Conservation (phyloP, 495 filamentous ascomycete genomes). For the Lineolata rhizophorae region DNA sequence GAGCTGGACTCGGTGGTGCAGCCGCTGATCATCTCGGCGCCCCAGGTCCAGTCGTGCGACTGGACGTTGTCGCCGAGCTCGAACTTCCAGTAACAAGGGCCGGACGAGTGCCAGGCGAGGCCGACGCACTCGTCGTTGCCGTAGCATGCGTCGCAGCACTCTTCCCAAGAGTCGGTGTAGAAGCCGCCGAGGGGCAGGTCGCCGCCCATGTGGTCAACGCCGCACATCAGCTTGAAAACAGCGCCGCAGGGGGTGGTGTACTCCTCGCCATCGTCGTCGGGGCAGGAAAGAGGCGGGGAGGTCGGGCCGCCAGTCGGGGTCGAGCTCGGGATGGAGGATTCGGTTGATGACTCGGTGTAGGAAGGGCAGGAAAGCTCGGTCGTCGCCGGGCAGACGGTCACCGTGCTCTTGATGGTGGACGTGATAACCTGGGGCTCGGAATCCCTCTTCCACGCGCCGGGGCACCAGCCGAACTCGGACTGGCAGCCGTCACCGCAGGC, state of each 20-base stretch:
- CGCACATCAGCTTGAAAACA: conserved; percentile 3
- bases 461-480: conserved; percentile 4
- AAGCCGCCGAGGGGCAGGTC: conserved; percentile 4
- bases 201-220: conserved; percentile 2
- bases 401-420: conserved; percentile 3
- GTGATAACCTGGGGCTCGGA: conserved; percentile 1
- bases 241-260: not conserved
- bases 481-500: conserved; percentile 7
- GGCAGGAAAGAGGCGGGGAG: too few species aligned
- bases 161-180: conserved; percentile 1
- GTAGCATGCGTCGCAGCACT: conserved; percentile 4
- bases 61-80: too few species aligned
- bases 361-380: too few species aligned
- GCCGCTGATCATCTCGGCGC: too few species aligned
- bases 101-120: conserved; percentile 3
- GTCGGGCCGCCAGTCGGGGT: too few species aligned
- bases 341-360: too few species aligned
- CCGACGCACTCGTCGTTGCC: conserved; percentile 1
- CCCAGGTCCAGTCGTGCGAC: too few species aligned
- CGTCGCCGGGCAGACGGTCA: too few species aligned
- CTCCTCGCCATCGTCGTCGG: not conserved
- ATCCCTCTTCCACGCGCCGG: conserved; percentile 2
- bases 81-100: conserved; percentile 6
- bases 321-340: too few species aligned
- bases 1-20: too few species aligned